Percentiles rank a stretch among this genome's conserved stretches.
These are phyloP conservation scores for Rutstroemia sp. DNA, from an alignment of 2,329 filamentous ascomycete genomes.

Conservation along the genomic window DNA sequence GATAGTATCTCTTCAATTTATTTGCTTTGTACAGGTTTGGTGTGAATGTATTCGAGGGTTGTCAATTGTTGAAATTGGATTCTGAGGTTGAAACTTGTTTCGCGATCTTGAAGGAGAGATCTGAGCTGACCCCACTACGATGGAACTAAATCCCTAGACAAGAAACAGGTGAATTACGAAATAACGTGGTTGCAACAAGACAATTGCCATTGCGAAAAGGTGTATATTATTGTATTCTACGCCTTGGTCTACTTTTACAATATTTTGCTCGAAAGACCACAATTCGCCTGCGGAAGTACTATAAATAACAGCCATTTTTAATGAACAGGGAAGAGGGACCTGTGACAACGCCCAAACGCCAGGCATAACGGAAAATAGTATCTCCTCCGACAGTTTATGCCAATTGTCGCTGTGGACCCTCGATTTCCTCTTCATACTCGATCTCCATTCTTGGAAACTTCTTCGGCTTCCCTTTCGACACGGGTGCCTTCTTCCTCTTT, in stretches of 20 bases:
- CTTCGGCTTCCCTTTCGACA: conserved; percentile 37
- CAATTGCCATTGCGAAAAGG: too few species aligned
- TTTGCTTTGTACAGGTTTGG: background rate
- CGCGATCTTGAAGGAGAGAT: conserved; percentile 6
- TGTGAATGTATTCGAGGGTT: background rate
- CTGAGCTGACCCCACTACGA: conserved; percentile 4
- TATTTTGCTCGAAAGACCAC: background rate
- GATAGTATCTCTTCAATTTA: background rate
- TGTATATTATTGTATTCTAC: too few species aligned
- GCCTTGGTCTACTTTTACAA: too few species aligned
- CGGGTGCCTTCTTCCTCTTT: conserved; percentile 36
- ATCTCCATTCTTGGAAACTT: conserved; percentile 49
- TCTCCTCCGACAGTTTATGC: conserved; percentile 12
- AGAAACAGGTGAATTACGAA: too few species aligned
- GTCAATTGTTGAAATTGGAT: background rate
- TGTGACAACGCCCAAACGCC: conserved; percentile 12
- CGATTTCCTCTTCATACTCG: conserved; percentile 67
- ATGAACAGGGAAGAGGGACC: background rate
- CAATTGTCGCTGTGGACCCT: conserved; percentile 12
- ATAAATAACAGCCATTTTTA: conserved; percentile 2
- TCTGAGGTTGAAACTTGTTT: conserved; percentile 11
- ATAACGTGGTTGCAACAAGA: too few species aligned
- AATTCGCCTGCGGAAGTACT: background rate
- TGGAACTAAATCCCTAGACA: background rate
- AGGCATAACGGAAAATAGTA: conserved; percentile 6